Percentiles rank a stretch among this genome's conserved stretches.
These are phyloP conservation scores for Fraxinus platypoda DNA, from an alignment of 305 asterid genomes.

Conservation along the genomic window DNA sequence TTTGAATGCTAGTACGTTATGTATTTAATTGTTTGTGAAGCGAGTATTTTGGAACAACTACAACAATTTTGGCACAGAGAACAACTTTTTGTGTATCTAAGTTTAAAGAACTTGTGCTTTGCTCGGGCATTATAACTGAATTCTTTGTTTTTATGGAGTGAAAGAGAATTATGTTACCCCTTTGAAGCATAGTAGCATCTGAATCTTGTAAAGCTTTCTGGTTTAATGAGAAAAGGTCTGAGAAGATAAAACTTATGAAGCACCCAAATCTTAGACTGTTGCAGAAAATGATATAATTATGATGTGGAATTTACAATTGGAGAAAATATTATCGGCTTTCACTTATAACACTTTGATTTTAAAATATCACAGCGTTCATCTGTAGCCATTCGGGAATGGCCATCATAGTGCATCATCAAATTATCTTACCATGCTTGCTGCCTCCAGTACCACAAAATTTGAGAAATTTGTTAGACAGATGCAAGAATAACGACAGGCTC, in stretches of 20 bases:
- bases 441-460: not conserved
- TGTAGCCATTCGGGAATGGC: not conserved
- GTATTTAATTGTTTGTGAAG: slow-evolving; percentile 3
- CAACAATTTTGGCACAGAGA: not conserved
- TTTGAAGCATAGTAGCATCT: slow-evolving; percentile 11
- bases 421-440: not conserved
- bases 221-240: not conserved
- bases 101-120: slow-evolving; percentile 11
- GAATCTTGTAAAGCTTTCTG: not conserved
- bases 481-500: not conserved
- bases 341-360: not conserved
- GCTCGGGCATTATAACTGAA: not conserved
- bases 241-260: not conserved
- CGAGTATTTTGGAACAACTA: not conserved
- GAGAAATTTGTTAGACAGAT: not conserved
- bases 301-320: slow-evolving; percentile 2
- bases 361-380: not conserved
- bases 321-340: not conserved
- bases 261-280: not conserved
- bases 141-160: not conserved
- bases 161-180: not conserved
- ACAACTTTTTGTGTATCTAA: not conserved
- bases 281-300: slow-evolving; percentile 12
- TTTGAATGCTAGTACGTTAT: not conserved
- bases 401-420: not conserved